Percentiles rank a stretch among this genome's conserved stretches.
Evolutionary conservation across 1,284 basidiomycete species (phyloP).

Genomic region (Moniliophthora roreri): DNA sequence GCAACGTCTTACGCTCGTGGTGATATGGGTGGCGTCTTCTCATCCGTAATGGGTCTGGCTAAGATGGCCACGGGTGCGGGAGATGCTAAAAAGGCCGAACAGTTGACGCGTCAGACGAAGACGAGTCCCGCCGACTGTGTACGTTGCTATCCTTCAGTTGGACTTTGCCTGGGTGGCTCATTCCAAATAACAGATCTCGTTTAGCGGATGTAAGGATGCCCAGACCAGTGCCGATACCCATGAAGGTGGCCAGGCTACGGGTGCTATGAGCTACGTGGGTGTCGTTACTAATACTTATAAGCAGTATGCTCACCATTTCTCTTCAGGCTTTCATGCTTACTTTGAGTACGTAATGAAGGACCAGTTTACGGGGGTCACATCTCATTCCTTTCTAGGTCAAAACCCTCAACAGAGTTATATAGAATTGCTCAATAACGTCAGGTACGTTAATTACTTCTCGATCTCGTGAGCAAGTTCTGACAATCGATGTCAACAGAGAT

Average conservation of each 20-base stretch:
- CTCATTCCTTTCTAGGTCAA: conserved; percentile 35
- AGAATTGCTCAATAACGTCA: conserved; percentile 72
- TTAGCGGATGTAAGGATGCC: conserved; percentile 90
- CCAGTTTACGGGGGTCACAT: conserved; percentile 3
- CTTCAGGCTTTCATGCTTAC: conserved; percentile 72
- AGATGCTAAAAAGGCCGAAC: conserved; percentile 55
- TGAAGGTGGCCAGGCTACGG: conserved; percentile 81
- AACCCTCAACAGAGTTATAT: conserved; percentile 80
- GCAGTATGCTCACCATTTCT: background rate
- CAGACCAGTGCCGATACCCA: conserved; percentile 92
- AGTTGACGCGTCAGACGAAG: conserved; percentile 64
- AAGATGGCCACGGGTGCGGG: conserved; percentile 50
- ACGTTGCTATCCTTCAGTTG: conserved; percentile 21
- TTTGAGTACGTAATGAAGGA: conserved; percentile 44
- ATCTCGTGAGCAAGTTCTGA: background rate
- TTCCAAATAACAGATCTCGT: conserved; percentile 54
- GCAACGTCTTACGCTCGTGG: conserved; percentile 72
- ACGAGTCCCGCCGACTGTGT: conserved; percentile 77
- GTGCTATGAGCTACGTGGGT: conserved; percentile 82
- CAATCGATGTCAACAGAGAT: conserved; percentile 31
- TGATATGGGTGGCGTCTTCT: conserved; percentile 75
- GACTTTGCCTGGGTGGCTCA: too few species aligned
- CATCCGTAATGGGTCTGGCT: conserved; percentile 49
- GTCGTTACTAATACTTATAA: background rate
- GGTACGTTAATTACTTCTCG: conserved; percentile 32